Evolutionary conservation across 306 rosid species (phyloP), one percentile per base, ranked within the genome.

Genomic region (Mimosa pudica): DNA sequence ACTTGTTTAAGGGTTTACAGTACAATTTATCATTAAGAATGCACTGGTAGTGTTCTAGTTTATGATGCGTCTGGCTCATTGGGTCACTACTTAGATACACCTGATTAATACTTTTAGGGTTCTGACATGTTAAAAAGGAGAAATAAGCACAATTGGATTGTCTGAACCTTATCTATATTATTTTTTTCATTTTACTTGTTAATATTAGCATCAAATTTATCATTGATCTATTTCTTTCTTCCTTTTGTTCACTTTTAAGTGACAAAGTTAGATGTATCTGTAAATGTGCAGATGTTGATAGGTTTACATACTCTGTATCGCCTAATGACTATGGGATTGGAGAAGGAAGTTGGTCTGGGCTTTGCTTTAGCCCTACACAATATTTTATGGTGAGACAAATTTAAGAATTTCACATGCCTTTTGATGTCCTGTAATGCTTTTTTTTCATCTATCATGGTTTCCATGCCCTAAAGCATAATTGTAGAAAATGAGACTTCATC

Each of bases 301-400:
- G 83, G 85, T 86, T 94, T 78, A 89, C 93, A 9, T 94, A 92
- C 84, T 90, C 96, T 30, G 98, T 83, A 62, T 73, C 86, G 76
- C 97, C 97, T 80, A 88, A 68, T 46, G 97, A 92, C 81, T 77
- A 82, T 79, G 94, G 97, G 70, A 67, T 90, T 73, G 93, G 97
- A 60, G 98, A 94, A 84, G 89, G 97, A 70, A 86, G 97, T 80
- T 94, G 98, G 98, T 88, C 94, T 11, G 98, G 98, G 62, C 89
- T 94, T 46, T 84, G 94, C 90, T 94, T 94, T 89, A 92, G 87
- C 85, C 97, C 97, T 18, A 79, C 75, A 70, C 97, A 94, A 70
- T 86, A 73, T 88, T 89, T 88, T 76, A 83, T 79, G 91, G 98
- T 94, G 86, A 82, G 71, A 73, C 68, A 75, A 75, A 63, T 3